Evolutionary conservation across 208 protist genomes (phyloP), one percentile per base, ranked within the genome.

Genomic region (Crithidia bombi): DNA sequence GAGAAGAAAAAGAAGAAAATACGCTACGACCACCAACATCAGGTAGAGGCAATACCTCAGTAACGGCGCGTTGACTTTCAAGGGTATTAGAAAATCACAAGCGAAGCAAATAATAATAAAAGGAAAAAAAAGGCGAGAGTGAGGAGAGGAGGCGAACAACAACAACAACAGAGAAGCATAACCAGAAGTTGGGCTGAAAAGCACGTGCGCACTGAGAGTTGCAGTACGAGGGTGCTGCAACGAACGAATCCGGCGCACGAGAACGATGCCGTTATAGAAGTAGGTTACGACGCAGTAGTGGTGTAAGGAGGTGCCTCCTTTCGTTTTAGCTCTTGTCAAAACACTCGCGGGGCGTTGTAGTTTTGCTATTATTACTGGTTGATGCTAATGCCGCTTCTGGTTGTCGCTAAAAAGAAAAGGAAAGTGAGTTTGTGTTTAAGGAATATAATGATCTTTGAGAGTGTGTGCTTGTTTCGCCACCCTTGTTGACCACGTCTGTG

Each of bases 281-380:
- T n/a, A n/a, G n/a, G n/a, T n/a, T n/a, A n/a, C n/a, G n/a, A n/a
- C n/a, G n/a, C n/a, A n/a, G n/a, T n/a, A n/a, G n/a, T n/a, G n/a
- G n/a, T 51, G 46, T 28, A 15, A 51, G 3, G 23, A 41, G 46
- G 46, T 23, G 21, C 46, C 23, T 15, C 21, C 2, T 23, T 51
- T 51, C 21, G 23, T 51, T 51, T 23, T 61, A n/a, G 41, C 3
- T 61, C 19, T 41, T n/a, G n/a, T n/a, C n/a, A n/a, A n/a, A n/a
- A n/a, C n/a, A n/a, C n/a, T n/a, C n/a, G n/a, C n/a, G n/a, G n/a
- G n/a, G 35, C 2, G n/a, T 2, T 32, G 26, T 38, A 9, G 9
- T 7, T 57, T 57, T 38, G 12, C 39, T 57, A 39, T 57, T 44
- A 32, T 19, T 61, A 44, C 17, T 44, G 32, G 30, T n/a, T 61